phyloP scores from a whole-genome alignment of 805 yeast genomes.

The Trichomonascus vanleenenianus region DNA sequence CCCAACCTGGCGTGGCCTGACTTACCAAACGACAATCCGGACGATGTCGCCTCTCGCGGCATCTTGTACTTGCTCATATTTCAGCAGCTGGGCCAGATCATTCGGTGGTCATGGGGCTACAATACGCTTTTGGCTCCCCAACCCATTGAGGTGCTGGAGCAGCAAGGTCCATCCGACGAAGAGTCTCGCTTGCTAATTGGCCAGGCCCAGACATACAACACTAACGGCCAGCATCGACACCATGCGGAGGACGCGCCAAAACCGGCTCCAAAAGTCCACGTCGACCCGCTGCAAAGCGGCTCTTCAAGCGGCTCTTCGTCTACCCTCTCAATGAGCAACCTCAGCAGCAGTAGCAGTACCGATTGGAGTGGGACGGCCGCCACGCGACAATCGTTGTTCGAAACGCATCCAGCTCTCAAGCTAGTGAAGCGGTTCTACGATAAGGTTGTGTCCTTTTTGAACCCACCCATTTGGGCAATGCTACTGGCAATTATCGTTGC shows the following conservation, averaged over 20 bases:
- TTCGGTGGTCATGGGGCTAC: conserved; percentile 70
- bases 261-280: no score
- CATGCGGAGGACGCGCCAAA: not conserved
- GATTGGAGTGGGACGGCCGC: no score
- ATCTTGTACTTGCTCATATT: conserved; percentile 51
- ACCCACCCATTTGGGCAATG: conserved; percentile 63
- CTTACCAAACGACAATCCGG: conserved; percentile 44
- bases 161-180: conserved; percentile 1
- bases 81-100: conserved; percentile 60
- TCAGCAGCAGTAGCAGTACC: no score
- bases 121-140: conserved; percentile 42
- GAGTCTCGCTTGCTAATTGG: not conserved
- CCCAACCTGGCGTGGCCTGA: conserved; percentile 55
- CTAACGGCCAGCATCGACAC: not conserved
- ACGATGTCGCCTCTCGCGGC: conserved; percentile 54
- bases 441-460: conserved; percentile 36
- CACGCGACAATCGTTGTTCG: not conserved
- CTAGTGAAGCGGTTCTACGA: not conserved
- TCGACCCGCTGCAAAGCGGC: no score
- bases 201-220: not conserved
- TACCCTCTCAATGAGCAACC: not conserved
- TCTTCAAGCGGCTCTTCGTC: not conserved
- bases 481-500: conserved; percentile 52
- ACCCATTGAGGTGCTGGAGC: not conserved
- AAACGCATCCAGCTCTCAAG: not conserved